Conservation (phyloP, 768 basidiomycete genomes). For the Royoungia palumana region DNA sequence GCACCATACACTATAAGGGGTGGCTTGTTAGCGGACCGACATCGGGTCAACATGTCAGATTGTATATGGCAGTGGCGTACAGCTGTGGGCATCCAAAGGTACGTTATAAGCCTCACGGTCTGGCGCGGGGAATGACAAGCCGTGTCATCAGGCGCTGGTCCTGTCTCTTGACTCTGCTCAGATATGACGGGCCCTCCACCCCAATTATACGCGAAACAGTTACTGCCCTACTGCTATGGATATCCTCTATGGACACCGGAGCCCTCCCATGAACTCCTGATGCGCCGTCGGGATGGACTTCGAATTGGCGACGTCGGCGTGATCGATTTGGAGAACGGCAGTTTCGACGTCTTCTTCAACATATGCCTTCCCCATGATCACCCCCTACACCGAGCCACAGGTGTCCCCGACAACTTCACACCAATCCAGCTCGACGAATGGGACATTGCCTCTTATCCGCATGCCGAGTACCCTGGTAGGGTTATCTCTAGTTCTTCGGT, state of each 20-base stretch:
- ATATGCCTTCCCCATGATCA: conserved; percentile 34
- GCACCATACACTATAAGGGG: no score
- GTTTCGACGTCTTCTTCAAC: conserved; percentile 37
- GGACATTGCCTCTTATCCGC: conserved; percentile 2
- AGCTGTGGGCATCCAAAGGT: no score
- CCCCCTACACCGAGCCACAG: conserved; percentile 7
- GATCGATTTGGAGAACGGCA: conserved; percentile 26
- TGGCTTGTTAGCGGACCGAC: no score
- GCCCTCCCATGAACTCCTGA: neutral
- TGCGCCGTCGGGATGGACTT: conserved; percentile 18
- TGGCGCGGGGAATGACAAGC: neutral
- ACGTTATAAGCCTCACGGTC: no score
- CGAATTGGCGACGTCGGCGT: conserved; percentile 37
- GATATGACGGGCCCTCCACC: conserved; percentile 8
- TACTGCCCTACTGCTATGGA: conserved; percentile 19
- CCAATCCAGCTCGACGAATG: conserved; percentile 12
- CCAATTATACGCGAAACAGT: conserved; percentile 11
- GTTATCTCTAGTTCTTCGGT: conserved; percentile 12
- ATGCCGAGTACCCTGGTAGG: conserved; percentile 10
- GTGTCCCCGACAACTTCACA: conserved; percentile 27
- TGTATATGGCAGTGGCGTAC: no score
- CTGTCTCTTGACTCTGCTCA: neutral
- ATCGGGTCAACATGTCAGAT: no score
- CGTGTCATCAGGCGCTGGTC: no score
- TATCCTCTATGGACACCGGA: conserved; percentile 34